Evolutionary conservation across 208 protist species (phyloP), one percentile per base, ranked within the genome.

Genomic region (Leptomonas pyrrhocoris): DNA sequence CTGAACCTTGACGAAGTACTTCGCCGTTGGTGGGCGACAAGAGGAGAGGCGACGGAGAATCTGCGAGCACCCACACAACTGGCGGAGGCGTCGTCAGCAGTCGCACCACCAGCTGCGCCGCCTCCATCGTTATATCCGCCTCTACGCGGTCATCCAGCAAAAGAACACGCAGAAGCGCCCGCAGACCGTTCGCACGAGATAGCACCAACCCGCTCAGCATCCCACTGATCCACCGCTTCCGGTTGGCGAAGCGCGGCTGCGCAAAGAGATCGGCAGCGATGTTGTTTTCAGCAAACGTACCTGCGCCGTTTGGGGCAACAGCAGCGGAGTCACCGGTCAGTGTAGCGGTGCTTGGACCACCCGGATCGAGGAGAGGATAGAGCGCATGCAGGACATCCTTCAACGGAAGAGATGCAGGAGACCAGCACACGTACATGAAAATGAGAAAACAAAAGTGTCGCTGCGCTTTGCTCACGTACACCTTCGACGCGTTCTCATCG

Each of bases 371-470:
- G 34, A 95, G 73, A 1, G 91, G 88, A 67, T 94, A 94, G 27
- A 96, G 80, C 0, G 88, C 81, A 12, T 73, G 60, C 2, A 93
- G 64, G 3, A 94, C 69, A 25, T 59, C 54, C 16, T 72, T 46
- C 38, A 75, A 40, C 1, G 79, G 81, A 12, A 90, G 58, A 1
- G 71, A 38, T 2, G 53, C n/a, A 13, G 58, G 48, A 8, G 58
- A 76, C 74, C 80, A 91, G 72, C 84, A 89, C 6, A 92, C 68
- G 69, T 81, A 85, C 38, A 94, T 60, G 46, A 96, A 77, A 34
- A 85, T 43, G 13, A 71, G 53, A 15, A 64, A 64, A 51, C 86
- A 91, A 54, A 81, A 87, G 0, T 49, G 43, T 9, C 88, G 81
- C 55, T 88, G 70, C 13, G 58, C 40, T 7, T 51, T 12, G 57